Base-by-base conservation (phyloP, 208 protist species). In the Acanthamoeba royreba region DNA sequence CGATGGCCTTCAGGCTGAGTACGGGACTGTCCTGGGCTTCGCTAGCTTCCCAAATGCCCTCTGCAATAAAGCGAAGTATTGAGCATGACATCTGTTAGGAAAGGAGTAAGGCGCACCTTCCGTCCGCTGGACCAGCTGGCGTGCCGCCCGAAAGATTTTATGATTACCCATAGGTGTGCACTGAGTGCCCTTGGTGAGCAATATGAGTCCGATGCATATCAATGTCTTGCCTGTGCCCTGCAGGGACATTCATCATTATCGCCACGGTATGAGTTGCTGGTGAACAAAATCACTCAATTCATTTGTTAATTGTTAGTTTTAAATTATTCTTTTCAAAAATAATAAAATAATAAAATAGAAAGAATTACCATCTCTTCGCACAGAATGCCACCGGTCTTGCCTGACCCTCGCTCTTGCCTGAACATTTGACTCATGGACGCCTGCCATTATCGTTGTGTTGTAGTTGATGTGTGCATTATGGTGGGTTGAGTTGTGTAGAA, bases 221-320 rank as follows among this genome's bases (percentile, higher is more conserved):
- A 95, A 47, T 28, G 94, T 95, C 40, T 95, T 95, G 35, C 94
- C 94, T 66, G 94, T 95, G 35, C 92, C 92, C 88, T 72, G 55
- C 22, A 11, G 28, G n/a, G n/a, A n/a, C n/a, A n/a, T n/a, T n/a
- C n/a, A n/a, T n/a, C n/a, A n/a, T n/a, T n/a, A n/a, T n/a, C n/a
- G n/a, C n/a, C n/a, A n/a, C n/a, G n/a, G n/a, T n/a, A n/a, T n/a
- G n/a, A n/a, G n/a, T n/a, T n/a, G n/a, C n/a, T n/a, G n/a, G n/a
- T n/a, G n/a, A n/a, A n/a, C n/a, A n/a, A n/a, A n/a, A n/a, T n/a
- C n/a, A n/a, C n/a, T n/a, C n/a, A n/a, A n/a, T n/a, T n/a, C n/a
- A n/a, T n/a, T n/a, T n/a, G n/a, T n/a, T n/a, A n/a, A n/a, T n/a
- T n/a, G n/a, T n/a, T n/a, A n/a, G n/a, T n/a, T n/a, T n/a, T n/a